Percentiles rank a stretch among this genome's conserved stretches.
These are phyloP conservation scores for Kwoniella botswanensis DNA, from an alignment of 768 basidiomycete species.

Conservation along the genomic window DNA sequence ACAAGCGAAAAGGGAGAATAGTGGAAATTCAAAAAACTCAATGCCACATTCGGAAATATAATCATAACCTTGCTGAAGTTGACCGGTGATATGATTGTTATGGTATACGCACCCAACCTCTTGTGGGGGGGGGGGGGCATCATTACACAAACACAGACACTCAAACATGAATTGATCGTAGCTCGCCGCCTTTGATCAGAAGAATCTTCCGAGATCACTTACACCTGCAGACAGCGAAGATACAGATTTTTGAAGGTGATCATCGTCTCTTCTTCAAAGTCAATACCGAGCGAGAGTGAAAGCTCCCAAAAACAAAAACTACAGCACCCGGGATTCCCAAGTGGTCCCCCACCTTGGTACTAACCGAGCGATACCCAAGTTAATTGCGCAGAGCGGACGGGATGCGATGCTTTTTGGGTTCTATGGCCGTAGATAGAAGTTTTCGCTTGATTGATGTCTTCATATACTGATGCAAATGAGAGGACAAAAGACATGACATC, in stretches of 20 bases:
- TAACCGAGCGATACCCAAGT: slow-evolving; percentile 14
- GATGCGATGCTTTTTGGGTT: slow-evolving; percentile 3
- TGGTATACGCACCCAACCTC: background rate
- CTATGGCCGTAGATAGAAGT: slow-evolving; percentile 12
- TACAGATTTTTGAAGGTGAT: too few species aligned
- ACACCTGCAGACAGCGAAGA: too few species aligned
- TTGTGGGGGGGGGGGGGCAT: background rate
- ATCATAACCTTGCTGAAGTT: background rate
- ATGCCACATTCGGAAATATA: slow-evolving; percentile 12
- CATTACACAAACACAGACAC: too few species aligned
- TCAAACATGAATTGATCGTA: background rate
- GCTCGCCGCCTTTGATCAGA: background rate
- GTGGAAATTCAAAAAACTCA: slow-evolving; percentile 1
- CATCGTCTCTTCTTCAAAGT: too few species aligned
- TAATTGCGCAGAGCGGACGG: slow-evolving; percentile 10
- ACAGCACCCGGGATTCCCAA: slow-evolving; percentile 19
- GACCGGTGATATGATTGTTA: background rate
- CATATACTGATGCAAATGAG: background rate
- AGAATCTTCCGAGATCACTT: background rate
- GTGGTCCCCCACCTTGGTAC: slow-evolving; percentile 19
- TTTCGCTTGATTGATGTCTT: background rate
- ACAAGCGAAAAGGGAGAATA: background rate
- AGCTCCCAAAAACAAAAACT: background rate
- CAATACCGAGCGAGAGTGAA: background rate
- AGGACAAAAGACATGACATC: background rate